Conservation (phyloP, 257 asterid genomes). For the Solanum peruvianum region DNA sequence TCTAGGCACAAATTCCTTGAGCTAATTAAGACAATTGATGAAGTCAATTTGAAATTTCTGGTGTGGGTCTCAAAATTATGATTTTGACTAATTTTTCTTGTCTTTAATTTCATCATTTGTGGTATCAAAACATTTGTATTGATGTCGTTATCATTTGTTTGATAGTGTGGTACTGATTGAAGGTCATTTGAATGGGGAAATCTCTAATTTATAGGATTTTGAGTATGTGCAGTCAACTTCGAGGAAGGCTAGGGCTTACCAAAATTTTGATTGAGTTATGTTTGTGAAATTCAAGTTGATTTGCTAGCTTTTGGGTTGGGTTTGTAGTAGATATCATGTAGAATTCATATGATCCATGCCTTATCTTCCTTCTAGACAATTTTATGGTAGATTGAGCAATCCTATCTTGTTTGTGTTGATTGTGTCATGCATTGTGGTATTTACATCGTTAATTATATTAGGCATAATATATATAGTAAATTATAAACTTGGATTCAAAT, state of each 20-base stretch:
- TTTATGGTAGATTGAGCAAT: not conserved
- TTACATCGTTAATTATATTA: too few species aligned
- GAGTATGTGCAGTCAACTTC: not conserved
- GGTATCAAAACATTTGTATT: not conserved
- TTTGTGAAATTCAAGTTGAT: not conserved
- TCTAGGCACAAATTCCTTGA: not conserved
- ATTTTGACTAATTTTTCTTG: not conserved
- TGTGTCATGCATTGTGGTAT: not conserved
- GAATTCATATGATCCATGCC: not conserved
- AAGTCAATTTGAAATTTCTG: too few species aligned
- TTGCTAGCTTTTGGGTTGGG: not conserved
- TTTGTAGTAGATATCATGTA: not conserved
- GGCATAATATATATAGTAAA: too few species aligned
- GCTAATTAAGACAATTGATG: not conserved
- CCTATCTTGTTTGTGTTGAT: not conserved
- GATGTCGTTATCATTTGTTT: not conserved
- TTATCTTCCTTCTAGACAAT: not conserved
- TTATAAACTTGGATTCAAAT: too few species aligned
- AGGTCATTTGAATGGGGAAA: not conserved
- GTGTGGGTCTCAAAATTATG: not conserved
- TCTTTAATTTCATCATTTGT: not conserved
- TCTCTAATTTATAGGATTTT: not conserved
- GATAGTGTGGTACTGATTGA: not conserved
- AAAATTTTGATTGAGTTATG: too few species aligned
- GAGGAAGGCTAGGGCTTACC: too few species aligned